Evolutionary conservation across 2,329 filamentous ascomycete genomes (phyloP).

Genomic region (Geosmithia flava): DNA sequence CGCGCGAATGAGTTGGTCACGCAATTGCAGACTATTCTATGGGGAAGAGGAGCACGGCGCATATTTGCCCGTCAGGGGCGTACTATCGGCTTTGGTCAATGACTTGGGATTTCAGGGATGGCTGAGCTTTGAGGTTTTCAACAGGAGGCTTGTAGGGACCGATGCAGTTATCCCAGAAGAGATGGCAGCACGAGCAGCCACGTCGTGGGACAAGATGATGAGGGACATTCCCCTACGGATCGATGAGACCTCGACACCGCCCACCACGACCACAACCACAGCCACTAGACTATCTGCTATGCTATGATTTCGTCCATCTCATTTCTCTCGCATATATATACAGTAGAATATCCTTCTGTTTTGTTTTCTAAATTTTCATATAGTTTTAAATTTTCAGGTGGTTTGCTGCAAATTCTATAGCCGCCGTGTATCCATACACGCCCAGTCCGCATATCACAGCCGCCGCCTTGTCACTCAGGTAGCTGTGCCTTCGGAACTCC

Average conservation of each 20-base stretch:
- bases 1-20: slow-evolving; percentile 60
- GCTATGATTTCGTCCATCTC: slow-evolving; percentile 10
- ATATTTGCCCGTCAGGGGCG: slow-evolving; percentile 53
- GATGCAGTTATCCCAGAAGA: slow-evolving; percentile 10
- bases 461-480: slow-evolving; percentile 62
- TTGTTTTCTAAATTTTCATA: slow-evolving; percentile 1
- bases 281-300: slow-evolving; percentile 19
- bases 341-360: not conserved
- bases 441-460: slow-evolving; percentile 63
- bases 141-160: slow-evolving; percentile 14
- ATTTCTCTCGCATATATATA: too few relatives aligned
- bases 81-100: slow-evolving; percentile 49
- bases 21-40: slow-evolving; percentile 51
- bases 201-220: slow-evolving; percentile 36
- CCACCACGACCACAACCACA: too few relatives aligned
- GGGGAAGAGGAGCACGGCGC: slow-evolving; percentile 47
- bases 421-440: slow-evolving; percentile 46
- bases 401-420: slow-evolving; percentile 39
- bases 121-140: slow-evolving; percentile 61
- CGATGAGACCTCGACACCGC: slow-evolving; percentile 8
- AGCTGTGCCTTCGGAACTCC: slow-evolving; percentile 55
- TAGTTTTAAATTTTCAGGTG: slow-evolving; percentile 28
- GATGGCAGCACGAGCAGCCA: slow-evolving; percentile 38
- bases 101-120: slow-evolving; percentile 56
- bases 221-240: slow-evolving; percentile 19